phyloP scores from a whole-genome alignment of 805 yeast species.

The Lachancea dasiensis region DNA sequence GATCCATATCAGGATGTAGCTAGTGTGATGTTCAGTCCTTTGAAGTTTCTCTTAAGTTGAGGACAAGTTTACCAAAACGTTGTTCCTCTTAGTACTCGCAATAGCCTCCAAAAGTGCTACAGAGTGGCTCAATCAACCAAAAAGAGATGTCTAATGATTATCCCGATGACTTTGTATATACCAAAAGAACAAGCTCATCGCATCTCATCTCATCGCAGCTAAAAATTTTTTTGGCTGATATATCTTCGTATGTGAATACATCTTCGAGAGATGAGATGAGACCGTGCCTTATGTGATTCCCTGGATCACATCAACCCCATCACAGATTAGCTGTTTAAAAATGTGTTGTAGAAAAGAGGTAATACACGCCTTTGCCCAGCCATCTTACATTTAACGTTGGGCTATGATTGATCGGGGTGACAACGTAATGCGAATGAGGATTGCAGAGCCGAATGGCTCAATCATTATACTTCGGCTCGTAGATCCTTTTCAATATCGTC shows the following conservation, averaged over 20 bases:
- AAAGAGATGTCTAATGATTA: too few relatives aligned
- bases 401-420: too few relatives aligned
- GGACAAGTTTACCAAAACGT: slow-evolving; percentile 1
- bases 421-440: too few relatives aligned
- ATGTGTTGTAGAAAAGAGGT: too few relatives aligned
- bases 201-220: slow-evolving; percentile 26
- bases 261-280: slow-evolving; percentile 2
- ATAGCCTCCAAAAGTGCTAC: background rate
- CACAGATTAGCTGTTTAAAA: too few relatives aligned
- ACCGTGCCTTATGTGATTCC: background rate
- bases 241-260: slow-evolving; percentile 1
- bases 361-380: too few relatives aligned
- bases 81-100: background rate
- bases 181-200: slow-evolving; percentile 22
- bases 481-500: slow-evolving; percentile 63
- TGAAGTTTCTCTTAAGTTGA: slow-evolving; percentile 1
- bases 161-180: too few relatives aligned
- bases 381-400: too few relatives aligned
- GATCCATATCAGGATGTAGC: slow-evolving; percentile 47
- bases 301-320: too few relatives aligned
- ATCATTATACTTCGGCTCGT: too few relatives aligned
- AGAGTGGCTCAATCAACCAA: slow-evolving; percentile 1
- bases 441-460: too few relatives aligned
- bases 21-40: background rate
- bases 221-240: slow-evolving; percentile 8